phyloP scores from a whole-genome alignment of 371 early-diverging fungal genomes.

The Lichtheimia ornata region DNA sequence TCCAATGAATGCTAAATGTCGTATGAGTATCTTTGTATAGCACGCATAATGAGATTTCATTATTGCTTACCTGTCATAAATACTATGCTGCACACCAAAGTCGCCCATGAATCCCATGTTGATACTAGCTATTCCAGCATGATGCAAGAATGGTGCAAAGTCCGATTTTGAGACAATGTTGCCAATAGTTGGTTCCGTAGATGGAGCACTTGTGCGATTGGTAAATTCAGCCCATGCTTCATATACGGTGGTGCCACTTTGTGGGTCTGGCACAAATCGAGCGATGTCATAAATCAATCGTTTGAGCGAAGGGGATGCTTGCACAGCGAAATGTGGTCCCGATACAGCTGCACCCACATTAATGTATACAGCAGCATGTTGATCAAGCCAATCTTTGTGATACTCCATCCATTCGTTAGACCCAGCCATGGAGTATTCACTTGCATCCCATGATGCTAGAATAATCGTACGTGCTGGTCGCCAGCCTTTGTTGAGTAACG shows the following conservation, averaged over 20 bases:
- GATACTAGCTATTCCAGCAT: conserved; percentile 50
- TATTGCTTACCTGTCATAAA: conserved; percentile 60
- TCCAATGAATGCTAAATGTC: conserved; percentile 35
- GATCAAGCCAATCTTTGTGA: conserved; percentile 50
- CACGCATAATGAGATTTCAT: conserved; percentile 16
- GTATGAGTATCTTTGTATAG: not conserved
- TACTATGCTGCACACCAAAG: conserved; percentile 54
- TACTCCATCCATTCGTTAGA: conserved; percentile 76
- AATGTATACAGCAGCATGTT: conserved; percentile 57
- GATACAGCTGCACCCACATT: conserved; percentile 57
- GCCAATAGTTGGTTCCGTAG: conserved; percentile 47
- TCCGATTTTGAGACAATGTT: conserved; percentile 50
- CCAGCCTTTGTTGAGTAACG: conserved; percentile 57
- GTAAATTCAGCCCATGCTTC: conserved; percentile 44
- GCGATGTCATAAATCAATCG: conserved; percentile 53
- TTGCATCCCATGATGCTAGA: conserved; percentile 65
- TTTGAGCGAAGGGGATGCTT: conserved; percentile 52
- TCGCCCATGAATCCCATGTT: conserved; percentile 41
- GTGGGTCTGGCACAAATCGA: conserved; percentile 48
- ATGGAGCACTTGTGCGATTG: conserved; percentile 11
- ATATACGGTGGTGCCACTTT: conserved; percentile 45
- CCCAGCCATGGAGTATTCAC: conserved; percentile 63
- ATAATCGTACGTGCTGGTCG: conserved; percentile 59
- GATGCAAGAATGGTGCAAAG: conserved; percentile 49
- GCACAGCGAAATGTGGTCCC: conserved; percentile 49